These are phyloP conservation scores for Dalbergia cultrata DNA, from an alignment of 306 rosid genomes.

Conservation along the genomic window DNA sequence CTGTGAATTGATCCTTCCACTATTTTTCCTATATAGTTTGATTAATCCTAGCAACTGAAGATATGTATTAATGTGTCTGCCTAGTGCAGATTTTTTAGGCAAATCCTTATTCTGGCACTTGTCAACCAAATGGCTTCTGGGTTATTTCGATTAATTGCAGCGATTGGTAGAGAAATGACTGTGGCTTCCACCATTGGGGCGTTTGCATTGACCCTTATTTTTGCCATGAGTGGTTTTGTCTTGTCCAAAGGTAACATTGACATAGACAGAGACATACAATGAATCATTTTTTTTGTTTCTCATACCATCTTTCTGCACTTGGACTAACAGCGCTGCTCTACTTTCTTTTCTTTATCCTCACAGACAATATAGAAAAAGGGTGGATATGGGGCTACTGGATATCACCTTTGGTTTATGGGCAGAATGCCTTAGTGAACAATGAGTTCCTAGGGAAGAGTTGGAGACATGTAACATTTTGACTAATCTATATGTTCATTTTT, in stretches of 20 bases:
- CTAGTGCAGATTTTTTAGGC: constrained; percentile 59
- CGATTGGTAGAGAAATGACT: constrained; percentile 60
- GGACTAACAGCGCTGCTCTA: neutral
- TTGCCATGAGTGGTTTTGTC: constrained; percentile 59
- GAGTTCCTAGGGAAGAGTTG: constrained; percentile 54
- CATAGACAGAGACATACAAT: neutral
- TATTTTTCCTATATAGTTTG: too few relatives aligned
- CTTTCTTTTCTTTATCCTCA: neutral
- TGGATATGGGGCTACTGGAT: constrained; percentile 60
- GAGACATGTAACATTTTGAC: constrained; percentile 44
- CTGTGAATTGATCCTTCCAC: too few relatives aligned
- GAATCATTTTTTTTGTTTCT: too few relatives aligned
- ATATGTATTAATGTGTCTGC: neutral
- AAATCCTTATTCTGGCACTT: constrained; percentile 53
- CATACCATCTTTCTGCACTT: neutral
- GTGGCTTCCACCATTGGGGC: constrained; percentile 54
- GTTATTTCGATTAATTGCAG: constrained; percentile 56
- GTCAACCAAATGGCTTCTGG: constrained; percentile 62
- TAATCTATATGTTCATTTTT: constrained; percentile 6
- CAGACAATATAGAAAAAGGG: constrained; percentile 50
- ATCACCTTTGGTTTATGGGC: constrained; percentile 58
- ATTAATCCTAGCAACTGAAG: too few relatives aligned
- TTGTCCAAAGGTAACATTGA: constrained; percentile 59
- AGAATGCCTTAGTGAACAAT: constrained; percentile 52
- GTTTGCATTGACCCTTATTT: constrained; percentile 43